Conservation (phyloP, 805 yeast species). For the Yarrowia osloensis region DNA sequence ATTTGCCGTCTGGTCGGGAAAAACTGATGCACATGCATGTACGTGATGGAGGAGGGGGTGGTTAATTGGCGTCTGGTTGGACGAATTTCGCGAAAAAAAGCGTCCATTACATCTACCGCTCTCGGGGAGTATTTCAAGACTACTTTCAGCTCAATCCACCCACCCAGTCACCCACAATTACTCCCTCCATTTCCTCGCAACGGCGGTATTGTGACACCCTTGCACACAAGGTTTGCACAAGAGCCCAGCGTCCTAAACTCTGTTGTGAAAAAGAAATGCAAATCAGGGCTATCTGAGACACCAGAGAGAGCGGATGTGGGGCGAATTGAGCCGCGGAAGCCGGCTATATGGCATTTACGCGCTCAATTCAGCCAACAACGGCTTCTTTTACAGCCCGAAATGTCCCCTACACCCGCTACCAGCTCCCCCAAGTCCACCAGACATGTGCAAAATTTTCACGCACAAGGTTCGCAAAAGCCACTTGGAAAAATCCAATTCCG, state of each 20-base stretch:
- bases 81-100: neutral
- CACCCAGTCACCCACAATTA: too few relatives aligned
- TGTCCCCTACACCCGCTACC: neutral
- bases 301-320: neutral
- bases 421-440: neutral
- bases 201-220: neutral
- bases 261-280: conserved; percentile 9
- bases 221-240: neutral
- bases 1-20: neutral
- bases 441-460: conserved; percentile 27
- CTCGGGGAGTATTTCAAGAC: neutral
- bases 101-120: neutral
- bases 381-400: neutral
- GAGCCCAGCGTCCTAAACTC: neutral
- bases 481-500: conserved; percentile 9
- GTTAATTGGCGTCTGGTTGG: too few relatives aligned
- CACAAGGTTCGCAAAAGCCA: neutral
- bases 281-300: conserved; percentile 29
- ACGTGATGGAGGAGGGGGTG: too few relatives aligned
- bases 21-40: neutral
- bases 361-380: neutral
- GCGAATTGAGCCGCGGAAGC: neutral
- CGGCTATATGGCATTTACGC: neutral
- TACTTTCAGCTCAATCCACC: neutral
- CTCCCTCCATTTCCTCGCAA: neutral